Base-by-base conservation (phyloP, 345 rosid genomes). In the Viola odorata region DNA sequence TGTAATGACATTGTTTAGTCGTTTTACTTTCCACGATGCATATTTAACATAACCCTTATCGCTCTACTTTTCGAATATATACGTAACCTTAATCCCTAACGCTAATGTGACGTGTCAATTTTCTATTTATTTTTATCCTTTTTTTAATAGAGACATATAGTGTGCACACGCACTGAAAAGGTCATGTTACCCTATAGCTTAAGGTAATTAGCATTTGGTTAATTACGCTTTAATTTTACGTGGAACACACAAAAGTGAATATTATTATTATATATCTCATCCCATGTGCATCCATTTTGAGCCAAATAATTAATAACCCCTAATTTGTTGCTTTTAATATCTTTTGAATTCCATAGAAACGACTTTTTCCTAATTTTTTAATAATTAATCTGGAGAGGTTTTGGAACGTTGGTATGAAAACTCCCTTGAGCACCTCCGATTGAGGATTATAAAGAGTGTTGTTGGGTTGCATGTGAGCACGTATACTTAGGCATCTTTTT, bases 401-500 rank as follows among this genome's bases (percentile, higher is more conserved):
- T 7, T 47, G 62, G 62, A 60, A 53, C 59, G 45, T 53, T 56
- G 48, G 60, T 42, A 45, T 41, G 36, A 48, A 60, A 37, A 40
- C 59, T 56, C 50, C 50, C 32, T 51, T 23, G 15, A 37, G 54
- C 60, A 61, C 73, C 62, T 61, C 50, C 49, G 49, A 60, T 55
- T 7, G 69, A 61, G 53, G 41, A 55, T 23, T 23, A 23, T 23
- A 17, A 52, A 58, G 49, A 11, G 45, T 10, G 12, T 32, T 65
- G 78, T 79, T 82, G 84, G 80, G 82, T 56, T 68, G 82, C 87
- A 82, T 82, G 87, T 82, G 87, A 55, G 66, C 66, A 68, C 69
- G 80, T 11, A 62, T 74, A 67, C 69, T 61, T 72, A 64, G 73
- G 68, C 78, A 60, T n/a, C 72, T 75, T 73, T 73, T 64, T 77